Evolutionary conservation across 2,329 filamentous ascomycete genomes (phyloP), one percentile per base, ranked within the genome.

Genomic region (Penicillium sp.): DNA sequence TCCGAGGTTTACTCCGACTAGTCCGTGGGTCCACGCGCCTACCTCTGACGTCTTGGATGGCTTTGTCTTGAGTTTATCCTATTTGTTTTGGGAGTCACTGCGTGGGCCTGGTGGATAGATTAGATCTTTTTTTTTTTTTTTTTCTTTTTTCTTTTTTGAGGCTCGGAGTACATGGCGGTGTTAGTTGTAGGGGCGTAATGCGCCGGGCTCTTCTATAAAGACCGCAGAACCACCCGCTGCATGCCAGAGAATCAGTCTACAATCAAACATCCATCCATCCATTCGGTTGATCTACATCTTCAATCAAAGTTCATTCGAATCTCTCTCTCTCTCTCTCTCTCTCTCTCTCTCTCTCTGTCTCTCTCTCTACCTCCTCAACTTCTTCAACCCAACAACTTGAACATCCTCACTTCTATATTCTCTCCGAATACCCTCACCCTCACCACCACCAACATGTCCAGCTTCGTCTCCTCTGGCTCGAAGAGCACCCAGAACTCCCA

Each of bases 361-460:
- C 15, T 20, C 18, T 8, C n/a, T 13, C 20, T 7, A 10, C 17
- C 20, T 29, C 10, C 20, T 26, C 23, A 45, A 18, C 32, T 34
- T 17, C 15, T n/a, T 32, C 32, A 34, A 34, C 32, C 15, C 7
- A 34, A 34, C 18, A 21, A 12, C 8, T 8, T 27, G 6, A 6
- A 27, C 24, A 27, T 10, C 24, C 5, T 10, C 24, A 24, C 18
- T 10, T 32, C 34, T 12, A n/a, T 24, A 41, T 10, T 9, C 13
- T 7, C 30, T 40, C 23, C 21, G 48, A 42, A 47, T 7, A 17
- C 7, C 13, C 17, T 8, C 20, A 40, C 18, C 40, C 18, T 15
- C 34, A 53, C 33, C 26, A 36, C 17, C 42, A 37, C 24, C 49
- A 56, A 49, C 33, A 55, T 54, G 52, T 46, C 51, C 46, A 46